These are phyloP conservation scores for Trametes hirsuta DNA, from an alignment of 1,284 basidiomycete species.

Conservation along the genomic window DNA sequence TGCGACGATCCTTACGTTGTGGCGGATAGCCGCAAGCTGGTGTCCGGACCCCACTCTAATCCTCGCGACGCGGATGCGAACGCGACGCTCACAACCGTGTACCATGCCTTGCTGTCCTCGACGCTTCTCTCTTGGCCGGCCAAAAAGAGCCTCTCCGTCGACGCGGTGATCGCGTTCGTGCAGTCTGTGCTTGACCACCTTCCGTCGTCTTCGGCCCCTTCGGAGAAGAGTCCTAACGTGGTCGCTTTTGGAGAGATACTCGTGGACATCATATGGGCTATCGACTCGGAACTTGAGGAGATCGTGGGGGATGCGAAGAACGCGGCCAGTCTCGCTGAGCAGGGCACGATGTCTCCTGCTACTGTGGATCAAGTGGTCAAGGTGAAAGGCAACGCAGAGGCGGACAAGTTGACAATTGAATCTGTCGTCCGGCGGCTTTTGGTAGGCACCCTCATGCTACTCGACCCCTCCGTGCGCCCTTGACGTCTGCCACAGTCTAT, in stretches of 20 bases:
- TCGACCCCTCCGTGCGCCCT: not conserved
- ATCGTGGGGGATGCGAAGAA: slow-evolving; percentile 58
- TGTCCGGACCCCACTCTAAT: slow-evolving; percentile 59
- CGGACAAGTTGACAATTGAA: slow-evolving; percentile 64
- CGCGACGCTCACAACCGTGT: slow-evolving; percentile 63
- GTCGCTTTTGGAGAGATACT: slow-evolving; percentile 65
- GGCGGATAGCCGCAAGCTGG: slow-evolving; percentile 54
- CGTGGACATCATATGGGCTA: slow-evolving; percentile 78
- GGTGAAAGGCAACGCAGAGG: slow-evolving; percentile 55
- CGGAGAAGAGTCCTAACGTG: slow-evolving; percentile 42
- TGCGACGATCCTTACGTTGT: slow-evolving; percentile 19
- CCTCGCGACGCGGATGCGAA: slow-evolving; percentile 51
- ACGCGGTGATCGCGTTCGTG: slow-evolving; percentile 62
- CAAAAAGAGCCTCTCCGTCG: slow-evolving; percentile 46
- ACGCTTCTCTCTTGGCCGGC: slow-evolving; percentile 59
- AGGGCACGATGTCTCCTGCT: slow-evolving; percentile 26
- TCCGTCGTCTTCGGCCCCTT: slow-evolving; percentile 61
- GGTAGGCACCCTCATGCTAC: slow-evolving; percentile 46
- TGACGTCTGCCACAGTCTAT: slow-evolving; percentile 42
- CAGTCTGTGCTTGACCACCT: slow-evolving; percentile 60
- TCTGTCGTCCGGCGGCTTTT: slow-evolving; percentile 62
- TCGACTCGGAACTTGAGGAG: slow-evolving; percentile 78
- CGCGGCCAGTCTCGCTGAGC: slow-evolving; percentile 33
- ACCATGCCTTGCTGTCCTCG: slow-evolving; percentile 66
- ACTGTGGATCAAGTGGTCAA: slow-evolving; percentile 44